Evolutionary conservation across 257 asterid species (phyloP).

Genomic region (Orobanche coerulescens): DNA sequence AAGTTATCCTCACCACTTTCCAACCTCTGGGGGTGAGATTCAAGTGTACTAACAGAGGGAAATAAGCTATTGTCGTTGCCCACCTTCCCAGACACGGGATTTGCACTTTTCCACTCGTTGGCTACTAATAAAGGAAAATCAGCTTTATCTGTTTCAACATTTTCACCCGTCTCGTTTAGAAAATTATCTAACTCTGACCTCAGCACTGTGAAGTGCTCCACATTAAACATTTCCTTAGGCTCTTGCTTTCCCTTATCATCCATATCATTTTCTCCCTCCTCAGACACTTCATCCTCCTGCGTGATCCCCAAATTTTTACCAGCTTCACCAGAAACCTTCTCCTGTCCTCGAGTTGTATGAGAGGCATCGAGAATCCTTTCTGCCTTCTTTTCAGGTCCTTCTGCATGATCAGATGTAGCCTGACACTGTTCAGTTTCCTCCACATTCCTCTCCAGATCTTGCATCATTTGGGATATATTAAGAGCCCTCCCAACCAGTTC

Average conservation of each 20-base stretch:
- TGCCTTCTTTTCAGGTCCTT: conserved; percentile 22
- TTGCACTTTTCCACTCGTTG: not conserved
- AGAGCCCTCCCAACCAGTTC: conserved; percentile 21
- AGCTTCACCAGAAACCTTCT: conserved; percentile 25
- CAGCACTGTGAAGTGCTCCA: conserved; percentile 15
- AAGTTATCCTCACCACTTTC: not conserved
- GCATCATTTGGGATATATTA: conserved; percentile 19
- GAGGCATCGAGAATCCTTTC: conserved; percentile 22
- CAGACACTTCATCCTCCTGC: conserved; percentile 25
- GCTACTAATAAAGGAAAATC: not conserved
- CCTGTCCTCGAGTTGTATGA: conserved; percentile 24
- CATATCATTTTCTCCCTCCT: conserved; percentile 23
- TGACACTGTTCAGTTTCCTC: conserved; percentile 26
- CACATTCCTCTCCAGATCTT: not conserved
- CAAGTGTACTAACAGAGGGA: too few species aligned
- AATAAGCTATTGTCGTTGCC: too few species aligned
- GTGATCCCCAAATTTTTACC: conserved; percentile 19
- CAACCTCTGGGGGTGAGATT: too few species aligned
- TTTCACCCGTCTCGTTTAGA: conserved; percentile 24
- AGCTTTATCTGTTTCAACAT: conserved; percentile 32
- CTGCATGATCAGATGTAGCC: conserved; percentile 13
- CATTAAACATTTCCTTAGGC: conserved; percentile 24
- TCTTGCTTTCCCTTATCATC: conserved; percentile 21
- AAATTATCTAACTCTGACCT: conserved; percentile 21
- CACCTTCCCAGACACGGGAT: not conserved